Conservation (phyloP, 73 alveolate genomes). For the Paramecium octaurelia region DNA sequence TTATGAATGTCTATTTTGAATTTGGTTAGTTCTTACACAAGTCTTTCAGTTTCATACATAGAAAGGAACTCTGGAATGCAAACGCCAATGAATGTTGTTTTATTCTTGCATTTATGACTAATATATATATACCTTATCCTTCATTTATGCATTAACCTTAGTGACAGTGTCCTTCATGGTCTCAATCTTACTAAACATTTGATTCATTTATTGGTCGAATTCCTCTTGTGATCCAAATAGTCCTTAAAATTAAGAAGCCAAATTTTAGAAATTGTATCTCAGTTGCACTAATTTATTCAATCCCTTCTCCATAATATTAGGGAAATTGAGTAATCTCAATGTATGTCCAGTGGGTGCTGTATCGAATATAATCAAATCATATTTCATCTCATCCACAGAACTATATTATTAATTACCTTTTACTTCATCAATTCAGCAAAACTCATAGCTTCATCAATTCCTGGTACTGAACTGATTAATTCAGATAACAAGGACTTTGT, state of each 20-base stretch:
- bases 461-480: slow-evolving; percentile 96
- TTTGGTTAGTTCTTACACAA: slow-evolving; percentile 95
- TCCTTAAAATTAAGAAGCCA: slow-evolving; percentile 68
- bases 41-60: slow-evolving; percentile 98
- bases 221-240: slow-evolving; percentile 70
- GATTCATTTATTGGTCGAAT: slow-evolving; percentile 74
- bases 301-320: slow-evolving; percentile 94
- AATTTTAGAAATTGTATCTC: slow-evolving; percentile 89
- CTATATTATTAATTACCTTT: slow-evolving; percentile 64
- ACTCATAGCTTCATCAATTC: slow-evolving; percentile 98
- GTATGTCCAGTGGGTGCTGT: slow-evolving; percentile 99
- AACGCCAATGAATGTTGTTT: slow-evolving; percentile 97
- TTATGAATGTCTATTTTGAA: slow-evolving; percentile 94
- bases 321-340: slow-evolving; percentile 94
- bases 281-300: slow-evolving; percentile 77
- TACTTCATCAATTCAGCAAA: slow-evolving; percentile 81
- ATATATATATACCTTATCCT: no score
- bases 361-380: slow-evolving; percentile 90
- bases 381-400: slow-evolving; percentile 85
- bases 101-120: no score
- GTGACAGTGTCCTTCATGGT: slow-evolving; percentile 87
- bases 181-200: slow-evolving; percentile 80
- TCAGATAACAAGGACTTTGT: slow-evolving; percentile 85
- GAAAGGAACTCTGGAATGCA: slow-evolving; percentile 98
- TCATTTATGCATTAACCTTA: slow-evolving; percentile 84